Conservation (phyloP, 345 rosid species). For the Laguncularia racemosa region DNA sequence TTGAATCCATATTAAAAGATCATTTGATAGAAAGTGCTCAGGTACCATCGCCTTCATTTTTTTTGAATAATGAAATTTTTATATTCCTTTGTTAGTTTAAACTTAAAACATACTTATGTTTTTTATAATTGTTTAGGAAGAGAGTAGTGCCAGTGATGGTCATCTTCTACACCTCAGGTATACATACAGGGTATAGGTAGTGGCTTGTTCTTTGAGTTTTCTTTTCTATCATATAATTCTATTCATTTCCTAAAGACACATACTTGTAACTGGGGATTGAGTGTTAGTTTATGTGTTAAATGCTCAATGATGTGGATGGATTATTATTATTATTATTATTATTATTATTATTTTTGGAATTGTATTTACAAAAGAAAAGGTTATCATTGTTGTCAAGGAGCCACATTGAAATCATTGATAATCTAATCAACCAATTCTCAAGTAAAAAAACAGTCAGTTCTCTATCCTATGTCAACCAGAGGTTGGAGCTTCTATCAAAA, state of each 20-base stretch:
- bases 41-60: slow-evolving; percentile 23
- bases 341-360: no score
- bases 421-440: no score
- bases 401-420: no score
- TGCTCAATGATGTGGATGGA: no score
- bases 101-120: not conserved
- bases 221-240: not conserved
- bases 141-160: slow-evolving; percentile 52
- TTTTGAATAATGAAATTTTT: slow-evolving; percentile 1
- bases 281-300: not conserved
- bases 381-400: no score
- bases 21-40: slow-evolving; percentile 69
- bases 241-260: not conserved
- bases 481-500: no score
- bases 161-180: slow-evolving; percentile 92
- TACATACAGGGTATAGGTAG: slow-evolving; percentile 16
- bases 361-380: no score
- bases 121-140: slow-evolving; percentile 36
- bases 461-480: no score
- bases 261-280: not conserved
- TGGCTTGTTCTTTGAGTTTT: not conserved
- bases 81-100: not conserved
- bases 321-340: no score
- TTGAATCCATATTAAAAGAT: slow-evolving; percentile 77
- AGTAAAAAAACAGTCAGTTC: no score